Conservation (phyloP, 179 eudicot genomes). For the Actinidia chinensis region DNA sequence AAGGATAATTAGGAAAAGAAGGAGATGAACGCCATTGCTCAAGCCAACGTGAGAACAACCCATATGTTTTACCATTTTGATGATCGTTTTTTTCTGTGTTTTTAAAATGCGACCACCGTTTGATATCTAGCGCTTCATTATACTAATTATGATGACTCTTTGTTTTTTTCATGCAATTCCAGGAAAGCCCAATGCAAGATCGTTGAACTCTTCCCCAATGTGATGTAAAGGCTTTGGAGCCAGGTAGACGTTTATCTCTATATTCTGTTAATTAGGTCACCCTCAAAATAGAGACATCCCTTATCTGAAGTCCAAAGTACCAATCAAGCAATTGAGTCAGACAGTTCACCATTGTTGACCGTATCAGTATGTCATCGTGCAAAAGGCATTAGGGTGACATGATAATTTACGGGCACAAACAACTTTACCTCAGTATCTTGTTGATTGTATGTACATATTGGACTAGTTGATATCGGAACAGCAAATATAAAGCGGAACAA, state of each 20-base stretch:
- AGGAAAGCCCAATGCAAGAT: constrained; percentile 95
- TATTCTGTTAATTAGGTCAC: no score
- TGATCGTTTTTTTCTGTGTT: background rate
- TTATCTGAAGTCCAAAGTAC: no score
- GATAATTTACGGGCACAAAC: no score
- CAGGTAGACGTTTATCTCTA: constrained; percentile 50
- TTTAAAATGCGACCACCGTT: background rate
- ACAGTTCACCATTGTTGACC: no score
- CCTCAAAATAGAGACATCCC: constrained; percentile 3
- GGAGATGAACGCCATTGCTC: constrained; percentile 91
- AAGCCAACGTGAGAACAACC: constrained; percentile 76
- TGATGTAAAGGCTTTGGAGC: constrained; percentile 77
- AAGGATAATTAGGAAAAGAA: constrained; percentile 70
- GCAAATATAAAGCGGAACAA: no score
- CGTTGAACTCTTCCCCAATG: constrained; percentile 75
- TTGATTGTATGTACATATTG: no score
- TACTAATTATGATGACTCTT: constrained; percentile 14
- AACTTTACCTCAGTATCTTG: no score
- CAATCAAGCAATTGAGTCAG: no score
- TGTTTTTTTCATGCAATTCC: constrained; percentile 28
- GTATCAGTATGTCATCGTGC: no score
- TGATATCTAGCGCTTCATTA: background rate
- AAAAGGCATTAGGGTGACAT: no score
- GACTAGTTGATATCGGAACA: no score
- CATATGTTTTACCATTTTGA: background rate